Conservation (phyloP, 2,329 filamentous ascomycete species). For the Aspergillus neoniger region DNA sequence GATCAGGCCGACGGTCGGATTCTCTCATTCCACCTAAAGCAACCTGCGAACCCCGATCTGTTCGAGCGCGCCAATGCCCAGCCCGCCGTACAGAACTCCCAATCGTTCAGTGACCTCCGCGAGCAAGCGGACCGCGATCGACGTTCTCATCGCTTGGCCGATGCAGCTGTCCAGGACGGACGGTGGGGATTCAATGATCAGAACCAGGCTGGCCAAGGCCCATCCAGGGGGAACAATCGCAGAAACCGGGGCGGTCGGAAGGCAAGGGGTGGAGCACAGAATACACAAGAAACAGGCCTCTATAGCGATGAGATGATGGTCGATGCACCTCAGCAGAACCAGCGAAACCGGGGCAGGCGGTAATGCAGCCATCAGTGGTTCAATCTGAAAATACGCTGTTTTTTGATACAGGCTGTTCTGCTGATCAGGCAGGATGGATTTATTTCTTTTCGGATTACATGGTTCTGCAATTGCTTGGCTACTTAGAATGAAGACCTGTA, state of each 20-base stretch:
- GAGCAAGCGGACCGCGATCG: slow-evolving; percentile 46
- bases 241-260: slow-evolving; percentile 20
- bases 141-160: slow-evolving; percentile 36
- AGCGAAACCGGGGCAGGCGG: slow-evolving; percentile 23
- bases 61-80: slow-evolving; percentile 17
- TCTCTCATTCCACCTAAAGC: slow-evolving; percentile 59
- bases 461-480: neutral
- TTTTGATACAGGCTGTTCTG: neutral
- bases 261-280: slow-evolving; percentile 15
- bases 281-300: slow-evolving; percentile 27
- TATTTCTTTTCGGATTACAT: neutral
- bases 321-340: slow-evolving; percentile 34
- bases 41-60: slow-evolving; percentile 15
- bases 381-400: neutral
- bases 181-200: slow-evolving; percentile 40
- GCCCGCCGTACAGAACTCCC: slow-evolving; percentile 3
- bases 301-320: slow-evolving; percentile 47
- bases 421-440: neutral
- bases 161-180: slow-evolving; percentile 41
- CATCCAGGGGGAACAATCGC: slow-evolving; percentile 12
- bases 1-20: slow-evolving; percentile 60
- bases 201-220: slow-evolving; percentile 12
- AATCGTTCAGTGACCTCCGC: slow-evolving; percentile 38
- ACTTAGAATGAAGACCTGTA: neutral
- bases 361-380: slow-evolving; percentile 9